A percentile compares a stretch with the other conserved stretches of the same genome.
Conservation (phyloP, 1,139 yeast species). For the Kurtzmaniella quercitrusa region DNA sequence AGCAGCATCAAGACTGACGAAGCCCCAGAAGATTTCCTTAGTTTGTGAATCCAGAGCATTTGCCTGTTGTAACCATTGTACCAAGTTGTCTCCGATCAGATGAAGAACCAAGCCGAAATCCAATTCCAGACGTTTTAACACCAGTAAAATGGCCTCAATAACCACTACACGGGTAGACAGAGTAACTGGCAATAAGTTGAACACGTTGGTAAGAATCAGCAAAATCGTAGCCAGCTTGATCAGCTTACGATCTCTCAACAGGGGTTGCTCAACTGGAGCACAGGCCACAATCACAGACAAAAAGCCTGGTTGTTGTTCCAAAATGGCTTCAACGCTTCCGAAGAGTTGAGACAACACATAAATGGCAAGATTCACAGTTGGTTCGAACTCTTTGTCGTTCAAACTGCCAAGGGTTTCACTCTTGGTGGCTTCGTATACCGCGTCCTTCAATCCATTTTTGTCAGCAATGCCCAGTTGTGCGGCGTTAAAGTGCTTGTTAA, state of each 20-base stretch:
- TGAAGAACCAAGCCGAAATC: constrained; percentile 34
- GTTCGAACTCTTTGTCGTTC: constrained; percentile 44
- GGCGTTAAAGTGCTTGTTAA: constrained; percentile 12
- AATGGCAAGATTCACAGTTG: constrained; percentile 40
- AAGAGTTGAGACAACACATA: constrained; percentile 30
- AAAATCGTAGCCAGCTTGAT: constrained; percentile 42
- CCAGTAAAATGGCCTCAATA: constrained; percentile 29
- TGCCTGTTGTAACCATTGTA: constrained; percentile 33
- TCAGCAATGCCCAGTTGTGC: constrained; percentile 24
- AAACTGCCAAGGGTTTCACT: constrained; percentile 29
- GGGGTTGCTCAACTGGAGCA: constrained; percentile 36
- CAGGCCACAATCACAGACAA: constrained; percentile 28
- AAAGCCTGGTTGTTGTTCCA: constrained; percentile 27
- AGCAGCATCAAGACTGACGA: constrained; percentile 31
- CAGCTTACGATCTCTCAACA: constrained; percentile 46
- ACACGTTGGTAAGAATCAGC: constrained; percentile 40
- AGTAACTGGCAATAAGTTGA: constrained; percentile 39
- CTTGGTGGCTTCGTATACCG: constrained; percentile 24
- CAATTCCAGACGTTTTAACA: constrained; percentile 28
- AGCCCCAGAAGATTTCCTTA: constrained; percentile 36
- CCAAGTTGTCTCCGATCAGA: constrained; percentile 35
- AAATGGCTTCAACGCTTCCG: constrained; percentile 25
- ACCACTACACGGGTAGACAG: constrained; percentile 32
- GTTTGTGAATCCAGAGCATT: constrained; percentile 27
- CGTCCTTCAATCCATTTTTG: constrained; percentile 25